These are phyloP conservation scores for Septoria linicola DNA, from an alignment of 2,329 filamentous ascomycete genomes.

Conservation along the genomic window DNA sequence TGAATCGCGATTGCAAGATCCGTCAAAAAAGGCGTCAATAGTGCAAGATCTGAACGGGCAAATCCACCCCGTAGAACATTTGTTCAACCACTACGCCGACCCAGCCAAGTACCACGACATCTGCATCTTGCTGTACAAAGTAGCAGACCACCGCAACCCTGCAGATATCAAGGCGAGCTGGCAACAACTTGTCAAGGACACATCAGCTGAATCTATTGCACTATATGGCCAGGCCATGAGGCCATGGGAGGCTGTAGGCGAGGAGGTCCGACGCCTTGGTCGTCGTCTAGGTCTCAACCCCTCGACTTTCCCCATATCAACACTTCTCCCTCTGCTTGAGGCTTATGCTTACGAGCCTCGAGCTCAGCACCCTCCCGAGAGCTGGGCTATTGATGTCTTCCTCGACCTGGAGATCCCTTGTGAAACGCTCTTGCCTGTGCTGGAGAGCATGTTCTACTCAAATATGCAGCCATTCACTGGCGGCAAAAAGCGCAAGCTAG, in stretches of 20 bases:
- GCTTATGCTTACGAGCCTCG: constrained; percentile 54
- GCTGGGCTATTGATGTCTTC: constrained; percentile 66
- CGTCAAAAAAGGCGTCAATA: constrained; percentile 64
- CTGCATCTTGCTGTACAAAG: constrained; percentile 86
- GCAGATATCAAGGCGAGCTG: constrained; percentile 82
- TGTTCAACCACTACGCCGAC: constrained; percentile 92
- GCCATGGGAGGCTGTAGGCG: constrained; percentile 69
- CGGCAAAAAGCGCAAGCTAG: constrained; percentile 57
- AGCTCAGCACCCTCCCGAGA: constrained; percentile 51
- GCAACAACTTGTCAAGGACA: constrained; percentile 74
- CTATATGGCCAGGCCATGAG: constrained; percentile 44
- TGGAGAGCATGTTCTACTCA: constrained; percentile 67
- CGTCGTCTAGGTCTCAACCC: constrained; percentile 46
- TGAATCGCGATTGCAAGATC: constrained; percentile 66
- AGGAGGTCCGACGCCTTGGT: constrained; percentile 58
- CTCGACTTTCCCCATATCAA: constrained; percentile 38
- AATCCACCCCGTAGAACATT: constrained; percentile 74
- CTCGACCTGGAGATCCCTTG: constrained; percentile 61
- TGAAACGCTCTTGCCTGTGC: constrained; percentile 60
- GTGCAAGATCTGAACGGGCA: constrained; percentile 62
- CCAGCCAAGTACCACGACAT: constrained; percentile 91
- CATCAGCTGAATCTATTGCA: constrained; percentile 52
- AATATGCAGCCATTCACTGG: constrained; percentile 62
- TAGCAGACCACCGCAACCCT: constrained; percentile 85
- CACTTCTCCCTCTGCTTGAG: constrained; percentile 57